Percentiles rank a stretch among this genome's conserved stretches.
Conservation (phyloP, 345 rosid species). For the Eucalyptus pauciflora region DNA sequence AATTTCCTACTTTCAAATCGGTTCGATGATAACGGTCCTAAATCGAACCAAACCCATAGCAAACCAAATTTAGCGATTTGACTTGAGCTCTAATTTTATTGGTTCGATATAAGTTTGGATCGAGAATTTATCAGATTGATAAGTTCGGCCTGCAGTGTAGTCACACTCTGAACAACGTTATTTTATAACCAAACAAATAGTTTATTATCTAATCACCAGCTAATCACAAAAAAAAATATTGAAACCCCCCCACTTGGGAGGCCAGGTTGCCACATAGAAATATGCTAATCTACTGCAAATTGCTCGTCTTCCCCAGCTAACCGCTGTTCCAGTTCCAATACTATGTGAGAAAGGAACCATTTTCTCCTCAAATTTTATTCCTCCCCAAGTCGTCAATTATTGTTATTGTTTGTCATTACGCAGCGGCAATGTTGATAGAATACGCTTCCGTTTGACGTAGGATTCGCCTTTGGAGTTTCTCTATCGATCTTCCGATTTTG, state of each 20-base stretch:
- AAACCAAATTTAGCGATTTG: not conserved
- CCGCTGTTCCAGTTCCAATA: not conserved
- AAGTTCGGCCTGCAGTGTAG: accelerated
- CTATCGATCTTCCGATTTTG: not conserved
- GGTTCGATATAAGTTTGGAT: not conserved
- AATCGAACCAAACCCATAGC: not conserved
- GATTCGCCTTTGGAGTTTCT: not conserved
- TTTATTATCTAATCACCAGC: not conserved
- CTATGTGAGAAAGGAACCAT: not conserved
- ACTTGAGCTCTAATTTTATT: not conserved
- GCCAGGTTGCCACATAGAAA: not conserved
- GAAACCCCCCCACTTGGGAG: not conserved
- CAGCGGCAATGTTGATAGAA: not conserved
- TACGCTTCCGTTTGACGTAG: not conserved
- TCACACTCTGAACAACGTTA: not conserved
- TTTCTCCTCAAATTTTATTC: not conserved
- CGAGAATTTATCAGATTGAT: not conserved
- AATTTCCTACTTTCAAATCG: not conserved
- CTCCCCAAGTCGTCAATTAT: not conserved
- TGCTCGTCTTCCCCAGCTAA: not conserved
- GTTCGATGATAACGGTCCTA: accelerated
- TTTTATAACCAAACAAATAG: not conserved
- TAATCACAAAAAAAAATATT: not conserved
- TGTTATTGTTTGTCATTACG: not conserved
- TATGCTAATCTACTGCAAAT: not conserved